Percentiles rank a stretch among this genome's conserved stretches.
These are phyloP conservation scores for Theileria parva DNA, from an alignment of 169 alveolate genomes.

Conservation along the genomic window DNA sequence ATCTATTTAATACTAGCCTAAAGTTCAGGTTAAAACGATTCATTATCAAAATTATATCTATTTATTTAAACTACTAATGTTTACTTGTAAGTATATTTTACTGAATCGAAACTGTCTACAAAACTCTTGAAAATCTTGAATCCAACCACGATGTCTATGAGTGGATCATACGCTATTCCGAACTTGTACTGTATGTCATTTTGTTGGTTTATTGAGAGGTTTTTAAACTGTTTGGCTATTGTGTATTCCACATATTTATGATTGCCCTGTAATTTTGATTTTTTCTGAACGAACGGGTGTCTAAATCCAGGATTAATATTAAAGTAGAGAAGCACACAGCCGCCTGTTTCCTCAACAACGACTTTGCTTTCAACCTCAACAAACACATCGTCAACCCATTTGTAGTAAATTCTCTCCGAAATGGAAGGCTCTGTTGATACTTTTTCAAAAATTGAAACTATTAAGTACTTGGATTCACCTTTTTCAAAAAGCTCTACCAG, in stretches of 20 bases:
- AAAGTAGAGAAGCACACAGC: not conserved
- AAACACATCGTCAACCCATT: not conserved
- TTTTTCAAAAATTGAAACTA: not conserved
- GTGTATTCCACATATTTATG: not conserved
- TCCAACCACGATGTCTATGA: not conserved
- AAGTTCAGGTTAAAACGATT: not conserved
- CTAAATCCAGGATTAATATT: not conserved
- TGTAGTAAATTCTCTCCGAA: not conserved
- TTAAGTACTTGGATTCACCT: not conserved
- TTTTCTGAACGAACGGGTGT: not conserved
- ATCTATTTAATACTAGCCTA: not conserved
- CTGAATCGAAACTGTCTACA: not conserved
- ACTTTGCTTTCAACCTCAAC: not conserved
- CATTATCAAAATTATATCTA: no score
- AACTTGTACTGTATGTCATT: not conserved
- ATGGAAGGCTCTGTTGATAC: not conserved
- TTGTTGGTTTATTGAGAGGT: not conserved
- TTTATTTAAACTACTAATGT: not conserved
- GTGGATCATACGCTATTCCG: constrained; percentile 8
- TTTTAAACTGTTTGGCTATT: not conserved
- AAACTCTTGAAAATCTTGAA: not conserved
- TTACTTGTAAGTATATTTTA: not conserved
- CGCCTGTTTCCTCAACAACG: not conserved
- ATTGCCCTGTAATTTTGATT: not conserved
- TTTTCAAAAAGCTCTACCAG: constrained; percentile 7